These are phyloP conservation scores for Cordyceps sp. DNA, from an alignment of 2,329 filamentous ascomycete species.

Conservation along the genomic window DNA sequence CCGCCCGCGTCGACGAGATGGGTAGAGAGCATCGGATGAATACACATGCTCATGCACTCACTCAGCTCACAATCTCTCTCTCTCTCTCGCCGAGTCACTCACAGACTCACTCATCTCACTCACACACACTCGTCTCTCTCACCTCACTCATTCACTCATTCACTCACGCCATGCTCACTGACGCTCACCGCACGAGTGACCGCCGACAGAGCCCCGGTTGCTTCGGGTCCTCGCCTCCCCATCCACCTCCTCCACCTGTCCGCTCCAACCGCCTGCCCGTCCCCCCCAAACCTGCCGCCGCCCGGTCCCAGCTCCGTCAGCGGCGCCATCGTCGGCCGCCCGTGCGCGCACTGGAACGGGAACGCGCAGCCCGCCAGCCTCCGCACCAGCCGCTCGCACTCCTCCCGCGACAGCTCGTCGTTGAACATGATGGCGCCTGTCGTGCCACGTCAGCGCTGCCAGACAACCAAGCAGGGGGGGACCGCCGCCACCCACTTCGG, in stretches of 20 bases:
- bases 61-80: no score
- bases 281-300: conserved; percentile 10
- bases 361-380: conserved; percentile 48
- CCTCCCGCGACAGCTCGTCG: conserved; percentile 38
- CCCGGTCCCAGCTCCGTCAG: conserved; percentile 32
- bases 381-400: conserved; percentile 42
- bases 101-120: no score
- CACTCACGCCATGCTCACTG: no score
- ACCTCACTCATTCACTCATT: no score
- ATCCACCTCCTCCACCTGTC: conserved; percentile 8
- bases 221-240: neutral
- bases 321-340: conserved; percentile 49
- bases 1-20: no score
- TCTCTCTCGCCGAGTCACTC: no score
- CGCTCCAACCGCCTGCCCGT: conserved; percentile 1
- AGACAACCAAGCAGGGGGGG: neutral
- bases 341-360: conserved; percentile 75
- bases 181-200: no score
- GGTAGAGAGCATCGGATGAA: no score
- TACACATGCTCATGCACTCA: no score
- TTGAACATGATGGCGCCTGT: conserved; percentile 70
- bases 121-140: no score
- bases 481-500: conserved; percentile 28
- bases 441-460: neutral
- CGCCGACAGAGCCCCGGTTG: no score